Conservation (phyloP, 176 grass and related monocot genomes). For the Triticum monococcum region DNA sequence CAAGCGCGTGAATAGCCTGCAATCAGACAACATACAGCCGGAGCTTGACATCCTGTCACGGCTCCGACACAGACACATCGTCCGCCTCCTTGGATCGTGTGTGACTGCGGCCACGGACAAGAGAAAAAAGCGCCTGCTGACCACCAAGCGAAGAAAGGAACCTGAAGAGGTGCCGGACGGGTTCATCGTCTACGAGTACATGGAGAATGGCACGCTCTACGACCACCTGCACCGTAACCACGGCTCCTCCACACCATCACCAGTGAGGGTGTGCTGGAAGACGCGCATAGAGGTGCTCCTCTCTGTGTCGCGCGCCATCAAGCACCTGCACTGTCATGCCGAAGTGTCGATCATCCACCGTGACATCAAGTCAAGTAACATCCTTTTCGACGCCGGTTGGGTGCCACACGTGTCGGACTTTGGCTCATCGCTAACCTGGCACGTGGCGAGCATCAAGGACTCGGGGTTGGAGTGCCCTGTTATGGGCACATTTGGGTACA, state of each 20-base stretch:
- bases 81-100: neutral
- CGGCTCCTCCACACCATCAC: rapidly evolving
- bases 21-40: too few species aligned
- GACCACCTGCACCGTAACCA: too few species aligned
- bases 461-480: too few species aligned
- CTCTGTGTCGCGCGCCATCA: too few species aligned
- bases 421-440: neutral
- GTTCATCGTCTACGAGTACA: neutral
- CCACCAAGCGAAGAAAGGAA: neutral
- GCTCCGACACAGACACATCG: neutral
- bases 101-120: neutral
- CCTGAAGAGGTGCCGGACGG: neutral
- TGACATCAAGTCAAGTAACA: neutral
- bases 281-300: too few species aligned
- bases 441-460: too few species aligned
- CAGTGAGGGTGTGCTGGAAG: too few species aligned
- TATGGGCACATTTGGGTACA: too few species aligned
- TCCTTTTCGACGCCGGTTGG: neutral
- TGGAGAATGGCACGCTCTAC: too few species aligned
- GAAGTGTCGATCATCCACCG: too few species aligned
- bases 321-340: too few species aligned
- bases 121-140: neutral
- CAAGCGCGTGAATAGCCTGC: neutral
- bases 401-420: neutral
- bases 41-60: neutral